Evolutionary conservation across 164 flowering plant species (phyloP).

Genomic region (Stephania cephalantha): DNA sequence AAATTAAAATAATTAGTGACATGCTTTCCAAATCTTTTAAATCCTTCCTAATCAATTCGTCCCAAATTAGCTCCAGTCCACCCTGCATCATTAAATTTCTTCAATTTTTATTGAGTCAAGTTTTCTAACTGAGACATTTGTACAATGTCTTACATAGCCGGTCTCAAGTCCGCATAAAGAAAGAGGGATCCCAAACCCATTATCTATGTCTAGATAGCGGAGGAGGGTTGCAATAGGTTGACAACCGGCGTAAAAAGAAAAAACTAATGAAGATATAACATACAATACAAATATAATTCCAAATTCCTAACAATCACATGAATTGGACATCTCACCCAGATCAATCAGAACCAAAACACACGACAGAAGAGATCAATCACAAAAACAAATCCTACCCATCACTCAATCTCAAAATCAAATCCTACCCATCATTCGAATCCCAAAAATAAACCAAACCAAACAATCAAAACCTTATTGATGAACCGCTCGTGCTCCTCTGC

Average conservation of each 20-base stretch:
- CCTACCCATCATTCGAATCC: not conserved
- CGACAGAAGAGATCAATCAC: not conserved
- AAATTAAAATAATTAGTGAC: not conserved
- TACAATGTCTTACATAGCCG: not conserved
- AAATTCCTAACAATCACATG: not conserved
- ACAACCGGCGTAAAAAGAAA: too few species aligned
- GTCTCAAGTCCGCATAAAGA: too few species aligned
- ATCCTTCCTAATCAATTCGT: too few species aligned
- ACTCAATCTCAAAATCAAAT: not conserved
- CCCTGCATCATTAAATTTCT: too few species aligned
- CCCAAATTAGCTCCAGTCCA: too few species aligned
- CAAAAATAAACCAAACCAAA: not conserved
- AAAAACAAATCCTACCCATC: not conserved
- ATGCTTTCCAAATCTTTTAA: too few species aligned
- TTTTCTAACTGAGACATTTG: not conserved
- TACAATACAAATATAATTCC: not conserved
- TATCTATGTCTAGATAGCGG: too few species aligned
- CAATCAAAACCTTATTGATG: constrained; percentile 60
- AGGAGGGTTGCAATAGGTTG: too few species aligned
- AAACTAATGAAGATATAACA: not conserved
- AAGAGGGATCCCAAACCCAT: too few species aligned
- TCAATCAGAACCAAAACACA: too few species aligned
- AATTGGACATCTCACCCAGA: not conserved
- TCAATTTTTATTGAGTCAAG: too few species aligned
- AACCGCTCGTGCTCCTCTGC: constrained; percentile 94